A percentile compares a stretch with the other conserved stretches of the same genome.
These are phyloP conservation scores for Cardamine occulta DNA, from an alignment of 345 rosid species.

Conservation along the genomic window DNA sequence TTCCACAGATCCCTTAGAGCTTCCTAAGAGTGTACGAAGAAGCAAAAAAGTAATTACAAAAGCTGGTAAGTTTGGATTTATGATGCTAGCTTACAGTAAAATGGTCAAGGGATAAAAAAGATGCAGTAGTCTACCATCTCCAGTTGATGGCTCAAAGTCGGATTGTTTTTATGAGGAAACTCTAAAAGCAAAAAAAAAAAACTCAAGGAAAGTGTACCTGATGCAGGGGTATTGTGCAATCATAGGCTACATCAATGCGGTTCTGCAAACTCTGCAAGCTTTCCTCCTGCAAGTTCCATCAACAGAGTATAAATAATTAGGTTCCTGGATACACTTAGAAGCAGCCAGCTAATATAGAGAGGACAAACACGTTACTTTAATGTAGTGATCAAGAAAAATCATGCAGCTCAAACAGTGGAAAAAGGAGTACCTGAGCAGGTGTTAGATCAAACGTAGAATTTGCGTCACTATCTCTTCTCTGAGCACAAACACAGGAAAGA, in stretches of 20 bases:
- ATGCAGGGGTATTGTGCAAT: conserved; percentile 74
- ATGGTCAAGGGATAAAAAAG: not conserved
- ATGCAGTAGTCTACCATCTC: conserved; percentile 10
- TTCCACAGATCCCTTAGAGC: conserved; percentile 88
- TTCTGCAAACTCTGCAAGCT: conserved; percentile 84
- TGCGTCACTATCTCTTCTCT: conserved; percentile 87
- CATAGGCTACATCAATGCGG: conserved; percentile 88
- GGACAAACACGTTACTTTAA: not conserved
- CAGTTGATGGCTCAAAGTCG: conserved; percentile 12
- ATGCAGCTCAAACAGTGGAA: not conserved
- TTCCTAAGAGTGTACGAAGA: conserved; percentile 52
- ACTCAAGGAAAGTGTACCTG: conserved; percentile 55
- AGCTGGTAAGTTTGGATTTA: not conserved
- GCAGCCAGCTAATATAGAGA: not conserved
- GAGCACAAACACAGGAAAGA: conserved; percentile 98
- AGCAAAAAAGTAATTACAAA: conserved; percentile 4
- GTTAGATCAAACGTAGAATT: conserved; percentile 96
- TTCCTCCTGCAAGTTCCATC: conserved; percentile 70
- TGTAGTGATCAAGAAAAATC: conserved; percentile 1
- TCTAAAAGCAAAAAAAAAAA: not conserved
- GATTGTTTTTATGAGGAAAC: not conserved
- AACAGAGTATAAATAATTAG: conserved; percentile 6
- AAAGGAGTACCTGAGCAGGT: conserved; percentile 72
- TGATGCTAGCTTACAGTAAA: conserved; percentile 12
- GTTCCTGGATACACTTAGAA: not conserved